A percentile compares a stretch with the other conserved stretches of the same genome.
Evolutionary conservation across 352 stramenopile genomes (phyloP).

Genomic region (Globisporangium viniferum): DNA sequence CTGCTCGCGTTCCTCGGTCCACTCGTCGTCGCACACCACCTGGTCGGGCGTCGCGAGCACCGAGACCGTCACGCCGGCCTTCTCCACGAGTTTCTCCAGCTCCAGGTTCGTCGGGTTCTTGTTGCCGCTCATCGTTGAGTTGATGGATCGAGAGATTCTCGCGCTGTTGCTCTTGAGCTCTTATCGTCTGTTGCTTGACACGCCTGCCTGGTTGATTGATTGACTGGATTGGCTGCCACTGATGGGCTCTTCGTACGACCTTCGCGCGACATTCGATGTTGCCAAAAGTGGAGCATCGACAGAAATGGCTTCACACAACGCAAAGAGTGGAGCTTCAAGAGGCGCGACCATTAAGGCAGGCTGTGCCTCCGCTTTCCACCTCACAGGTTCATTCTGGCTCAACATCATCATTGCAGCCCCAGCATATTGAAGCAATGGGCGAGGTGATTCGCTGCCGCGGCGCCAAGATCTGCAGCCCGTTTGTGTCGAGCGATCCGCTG

Average conservation of each 20-base stretch:
- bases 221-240: conserved; percentile 2
- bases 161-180: not conserved
- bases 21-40: conserved; percentile 79
- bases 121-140: conserved; percentile 35
- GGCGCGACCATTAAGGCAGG: not conserved
- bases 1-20: conserved; percentile 74
- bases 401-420: not conserved
- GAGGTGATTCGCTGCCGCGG: conserved; percentile 57
- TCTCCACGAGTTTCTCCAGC: conserved; percentile 75
- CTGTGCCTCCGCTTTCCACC: not conserved
- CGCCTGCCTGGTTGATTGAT: not conserved
- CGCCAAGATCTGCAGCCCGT: conserved; percentile 75
- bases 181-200: not conserved
- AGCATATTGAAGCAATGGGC: conserved; percentile 9
- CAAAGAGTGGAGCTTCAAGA: not conserved
- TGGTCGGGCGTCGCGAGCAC: conserved; percentile 60
- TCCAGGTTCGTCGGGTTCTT: conserved; percentile 63
- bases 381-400: not conserved
- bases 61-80: conserved; percentile 60
- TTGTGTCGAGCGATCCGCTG: conserved; percentile 28
- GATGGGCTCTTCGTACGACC: conserved; percentile 11
- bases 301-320: conserved; percentile 8
- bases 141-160: not conserved
- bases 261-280: conserved; percentile 20
- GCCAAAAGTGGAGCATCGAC: not conserved